Evolutionary conservation across 2,329 filamentous ascomycete genomes (phyloP).

Genomic region (Pseudocercospora fuligena): DNA sequence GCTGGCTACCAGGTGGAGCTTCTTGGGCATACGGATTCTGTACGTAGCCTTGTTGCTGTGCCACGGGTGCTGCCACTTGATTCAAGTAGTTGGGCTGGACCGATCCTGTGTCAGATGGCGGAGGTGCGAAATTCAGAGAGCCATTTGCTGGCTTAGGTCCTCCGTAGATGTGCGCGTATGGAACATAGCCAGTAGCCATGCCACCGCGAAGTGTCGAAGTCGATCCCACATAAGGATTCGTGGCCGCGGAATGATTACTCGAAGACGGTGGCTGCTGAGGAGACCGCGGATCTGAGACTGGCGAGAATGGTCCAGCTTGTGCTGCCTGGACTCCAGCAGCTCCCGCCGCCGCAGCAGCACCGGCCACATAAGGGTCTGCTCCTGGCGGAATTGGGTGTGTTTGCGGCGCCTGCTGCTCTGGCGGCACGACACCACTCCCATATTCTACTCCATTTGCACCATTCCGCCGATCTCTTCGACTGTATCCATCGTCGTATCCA

Average conservation of each 20-base stretch:
- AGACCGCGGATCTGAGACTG: slow-evolving; percentile 19
- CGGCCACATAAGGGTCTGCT: slow-evolving; percentile 21
- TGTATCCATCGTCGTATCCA: slow-evolving; percentile 30
- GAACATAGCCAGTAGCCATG: slow-evolving; percentile 39
- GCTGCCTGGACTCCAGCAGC: slow-evolving; percentile 16
- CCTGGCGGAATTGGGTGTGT: slow-evolving; percentile 9
- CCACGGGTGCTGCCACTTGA: slow-evolving; percentile 29
- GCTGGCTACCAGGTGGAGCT: slow-evolving; percentile 28
- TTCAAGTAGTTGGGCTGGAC: slow-evolving; percentile 33
- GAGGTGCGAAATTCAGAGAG: slow-evolving; percentile 23
- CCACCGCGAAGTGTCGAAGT: slow-evolving; percentile 30
- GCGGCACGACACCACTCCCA: slow-evolving; percentile 24
- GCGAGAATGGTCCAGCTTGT: slow-evolving; percentile 16
- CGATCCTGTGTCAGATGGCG: slow-evolving; percentile 30
- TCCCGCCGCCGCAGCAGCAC: slow-evolving; percentile 19
- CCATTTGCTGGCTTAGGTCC: slow-evolving; percentile 22
- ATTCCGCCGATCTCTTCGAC: slow-evolving; percentile 17
- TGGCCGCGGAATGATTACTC: slow-evolving; percentile 15
- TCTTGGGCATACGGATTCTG: slow-evolving; percentile 38
- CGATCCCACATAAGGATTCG: slow-evolving; percentile 21
- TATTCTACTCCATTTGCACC: slow-evolving; percentile 19
- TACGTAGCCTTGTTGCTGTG: slow-evolving; percentile 28
- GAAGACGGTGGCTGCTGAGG: slow-evolving; percentile 15
- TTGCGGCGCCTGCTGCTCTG: slow-evolving; percentile 17
- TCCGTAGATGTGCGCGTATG: slow-evolving; percentile 43